These are phyloP conservation scores for Kwoniella botswanensis DNA, from an alignment of 768 basidiomycete species.

Conservation along the genomic window DNA sequence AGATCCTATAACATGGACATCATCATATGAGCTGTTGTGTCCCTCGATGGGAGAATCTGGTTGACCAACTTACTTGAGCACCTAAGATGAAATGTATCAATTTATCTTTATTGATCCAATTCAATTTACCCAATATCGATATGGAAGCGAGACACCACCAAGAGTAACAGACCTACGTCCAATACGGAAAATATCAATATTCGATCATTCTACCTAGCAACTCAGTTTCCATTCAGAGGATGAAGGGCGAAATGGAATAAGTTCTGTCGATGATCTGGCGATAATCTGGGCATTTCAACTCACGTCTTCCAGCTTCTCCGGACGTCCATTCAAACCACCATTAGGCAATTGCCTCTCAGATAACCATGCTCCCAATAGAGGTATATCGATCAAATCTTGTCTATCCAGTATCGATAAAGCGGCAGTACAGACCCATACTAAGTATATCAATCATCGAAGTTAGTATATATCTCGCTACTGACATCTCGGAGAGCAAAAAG, in stretches of 20 bases:
- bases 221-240: no score
- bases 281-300: slow-evolving; percentile 48
- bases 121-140: slow-evolving; percentile 77
- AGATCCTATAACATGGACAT: slow-evolving; percentile 66
- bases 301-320: slow-evolving; percentile 96
- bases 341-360: slow-evolving; percentile 89
- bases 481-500: no score
- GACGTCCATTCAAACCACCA: slow-evolving; percentile 95
- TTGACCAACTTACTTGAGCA: slow-evolving; percentile 68
- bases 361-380: slow-evolving; percentile 91
- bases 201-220: no score
- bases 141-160: slow-evolving; percentile 93
- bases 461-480: neutral
- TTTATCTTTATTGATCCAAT: slow-evolving; percentile 86
- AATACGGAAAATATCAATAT: no score
- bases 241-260: no score
- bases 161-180: slow-evolving; percentile 85
- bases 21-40: neutral
- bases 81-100: slow-evolving; percentile 81
- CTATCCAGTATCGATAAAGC: slow-evolving; percentile 84
- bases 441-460: no score
- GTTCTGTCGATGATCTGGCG: neutral
- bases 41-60: neutral
- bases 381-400: slow-evolving; percentile 74
- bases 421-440: slow-evolving; percentile 88